phyloP scores from a whole-genome alignment of 148 eudicot genomes.

The Vaccinium darrowii region DNA sequence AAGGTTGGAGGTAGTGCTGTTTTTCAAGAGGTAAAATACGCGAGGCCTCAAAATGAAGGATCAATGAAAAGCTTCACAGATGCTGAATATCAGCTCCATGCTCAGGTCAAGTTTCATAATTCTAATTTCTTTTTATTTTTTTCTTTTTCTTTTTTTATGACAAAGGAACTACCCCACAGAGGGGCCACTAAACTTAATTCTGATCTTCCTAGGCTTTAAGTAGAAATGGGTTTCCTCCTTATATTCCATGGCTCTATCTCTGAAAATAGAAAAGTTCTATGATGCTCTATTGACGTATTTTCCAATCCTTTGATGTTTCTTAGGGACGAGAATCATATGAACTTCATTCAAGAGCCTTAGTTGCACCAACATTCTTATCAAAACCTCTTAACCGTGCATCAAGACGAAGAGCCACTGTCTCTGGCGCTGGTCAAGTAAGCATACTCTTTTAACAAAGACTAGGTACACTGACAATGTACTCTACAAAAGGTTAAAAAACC shows the following conservation, averaged over 20 bases:
- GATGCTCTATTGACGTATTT: constrained; percentile 6
- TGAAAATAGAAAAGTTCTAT: neutral
- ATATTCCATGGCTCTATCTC: neutral
- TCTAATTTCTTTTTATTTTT: no score
- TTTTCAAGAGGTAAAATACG: constrained; percentile 2
- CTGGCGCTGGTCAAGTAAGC: constrained; percentile 39
- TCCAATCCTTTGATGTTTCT: neutral
- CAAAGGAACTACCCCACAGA: no score
- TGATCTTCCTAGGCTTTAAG: neutral
- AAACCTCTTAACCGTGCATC: constrained; percentile 17
- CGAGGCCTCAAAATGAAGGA: constrained; percentile 6
- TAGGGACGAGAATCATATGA: constrained; percentile 17
- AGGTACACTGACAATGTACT: neutral
- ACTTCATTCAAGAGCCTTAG: constrained; percentile 17
- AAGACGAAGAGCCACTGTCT: constrained; percentile 27
- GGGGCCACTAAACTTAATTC: no score
- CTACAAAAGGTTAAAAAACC: neutral
- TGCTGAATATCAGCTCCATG: constrained; percentile 13
- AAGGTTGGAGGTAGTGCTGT: constrained; percentile 12
- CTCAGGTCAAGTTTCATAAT: constrained; percentile 16
- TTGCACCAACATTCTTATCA: constrained; percentile 12
- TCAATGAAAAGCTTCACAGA: constrained; percentile 9
- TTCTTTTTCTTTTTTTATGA: no score
- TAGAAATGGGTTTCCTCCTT: neutral
- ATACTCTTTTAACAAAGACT: neutral